A percentile compares a stretch with the other conserved stretches of the same genome.
Evolutionary conservation across 805 yeast genomes (phyloP).

Genomic region (Priceomyces medius): DNA sequence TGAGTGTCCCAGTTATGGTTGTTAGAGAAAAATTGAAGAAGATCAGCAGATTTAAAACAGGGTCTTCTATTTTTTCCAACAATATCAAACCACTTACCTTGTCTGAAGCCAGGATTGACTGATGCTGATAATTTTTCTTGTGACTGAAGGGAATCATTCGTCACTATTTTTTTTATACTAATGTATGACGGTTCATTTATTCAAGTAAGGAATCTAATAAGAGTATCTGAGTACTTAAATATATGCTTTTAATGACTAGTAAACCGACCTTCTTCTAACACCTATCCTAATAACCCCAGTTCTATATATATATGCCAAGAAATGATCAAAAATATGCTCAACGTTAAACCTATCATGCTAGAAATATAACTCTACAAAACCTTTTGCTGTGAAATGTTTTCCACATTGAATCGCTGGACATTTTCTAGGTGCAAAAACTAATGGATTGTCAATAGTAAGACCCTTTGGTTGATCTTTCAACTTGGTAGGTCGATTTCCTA

Average conservation of each 20-base stretch:
- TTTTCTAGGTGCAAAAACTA: slow-evolving; percentile 50
- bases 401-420: slow-evolving; percentile 59
- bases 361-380: slow-evolving; percentile 54
- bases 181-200: neutral
- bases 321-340: neutral
- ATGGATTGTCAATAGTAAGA: slow-evolving; percentile 32
- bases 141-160: neutral
- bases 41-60: slow-evolving; percentile 53
- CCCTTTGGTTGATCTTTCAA: slow-evolving; percentile 17
- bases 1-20: slow-evolving; percentile 78
- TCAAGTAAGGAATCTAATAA: neutral
- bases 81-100: slow-evolving; percentile 52
- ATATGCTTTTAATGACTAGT: neutral
- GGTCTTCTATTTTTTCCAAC: slow-evolving; percentile 52
- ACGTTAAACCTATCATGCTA: slow-evolving; percentile 3
- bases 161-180: neutral
- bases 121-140: slow-evolving; percentile 2
- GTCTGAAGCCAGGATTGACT: slow-evolving; percentile 48
- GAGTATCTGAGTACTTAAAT: neutral
- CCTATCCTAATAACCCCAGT: neutral
- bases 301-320: neutral
- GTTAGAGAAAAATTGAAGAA: slow-evolving; percentile 71
- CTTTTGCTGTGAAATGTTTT: slow-evolving; percentile 41
- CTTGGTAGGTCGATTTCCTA: slow-evolving; percentile 44
- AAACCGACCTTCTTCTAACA: neutral